Evolutionary conservation across 1,284 basidiomycete genomes (phyloP), one percentile per base, ranked within the genome.

Genomic region (Cronartium quercuum): DNA sequence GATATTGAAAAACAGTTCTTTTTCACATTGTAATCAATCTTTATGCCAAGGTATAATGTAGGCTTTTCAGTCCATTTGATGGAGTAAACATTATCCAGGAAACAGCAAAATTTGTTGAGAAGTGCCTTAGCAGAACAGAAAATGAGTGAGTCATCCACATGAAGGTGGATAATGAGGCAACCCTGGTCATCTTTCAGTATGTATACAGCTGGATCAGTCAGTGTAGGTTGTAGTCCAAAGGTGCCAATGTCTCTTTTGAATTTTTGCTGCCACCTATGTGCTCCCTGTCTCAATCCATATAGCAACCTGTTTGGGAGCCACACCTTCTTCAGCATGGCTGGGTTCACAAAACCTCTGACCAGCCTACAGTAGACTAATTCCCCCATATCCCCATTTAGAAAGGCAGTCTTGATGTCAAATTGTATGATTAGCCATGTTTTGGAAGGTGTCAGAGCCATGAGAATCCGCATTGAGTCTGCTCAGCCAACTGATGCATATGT

Each of bases 281-380:
- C 15, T 6, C 15, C 61, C 38, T 63, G 61, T 21, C 35, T 63
- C 12, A 35, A 35, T 6, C 61, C 61, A 35, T 63, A 63, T 15
- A 63, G 61, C 10, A 35, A 63, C 29, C 38, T 63, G 34, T 21
- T 35, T 13, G 38, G 34, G 34, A 35, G 12, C 61, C 61, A 63
- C 13, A 63, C 35, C 35, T 9, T 63, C 10, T 29, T 35, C 13
- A 6, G 7, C 6, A 24, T 9, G 12, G 12, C 61, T 9, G 42
- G 9, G 9, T 44, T 9, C 42, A 44, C 42, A 63, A 63, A 63
- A n/a, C 61, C 61, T 63, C 38, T 63, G 6, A 63, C 61, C 61
- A 35, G 61, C 13, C 21, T 24, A 13, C 12, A 10, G 21, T 63
- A 63, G 6, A 63, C 61, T 35, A n/a, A 10, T n/a, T 34, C 61